Base-by-base conservation (phyloP, 2,329 filamentous ascomycete genomes). In the Cytospora mali region DNA sequence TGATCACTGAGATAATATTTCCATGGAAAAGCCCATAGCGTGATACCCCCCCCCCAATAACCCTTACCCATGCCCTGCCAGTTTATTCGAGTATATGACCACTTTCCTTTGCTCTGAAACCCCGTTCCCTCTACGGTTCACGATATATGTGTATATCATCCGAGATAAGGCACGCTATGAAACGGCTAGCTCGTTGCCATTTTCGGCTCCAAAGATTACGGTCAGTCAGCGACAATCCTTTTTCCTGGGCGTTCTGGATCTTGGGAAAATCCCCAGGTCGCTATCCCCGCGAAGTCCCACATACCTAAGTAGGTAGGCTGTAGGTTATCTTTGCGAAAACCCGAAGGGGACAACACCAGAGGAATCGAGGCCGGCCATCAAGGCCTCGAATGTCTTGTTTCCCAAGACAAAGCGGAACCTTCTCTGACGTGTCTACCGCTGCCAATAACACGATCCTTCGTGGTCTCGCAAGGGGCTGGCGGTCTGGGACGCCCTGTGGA, bases 401-500 rank as follows among this genome's bases (percentile, higher is more conserved):
- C n/a, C 7, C 39, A 21, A n/a, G 18, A 42, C n/a, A 42, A 42
- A 42, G 18, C 39, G 39, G 39, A 42, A 9, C 31, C 6, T 27
- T 14, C 31, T 35, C 49, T 52, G 49, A 59, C 33, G 49, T 59
- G 39, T 42, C 21, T 21, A 42, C 49, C 57, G n/a, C 57, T 33
- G 25, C 31, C 25, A 39, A 31, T 52, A n/a, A n/a, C n/a, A n/a
- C 35, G 49, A 31, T 18, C 57, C 33, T 39, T 18, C 33, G 25
- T 16, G 48, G n/a, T 21, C 39, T n/a, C 42, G 23, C 25, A 31
- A 58, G 23, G 56, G 35, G 56, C 56, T 46, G 57, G 50, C 57
- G 50, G 57, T 60, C 57, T 54, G 57, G 39, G 50, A 48, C 18
- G 39, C 13, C 16, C n/a, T 53, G 57, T 53, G 57, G 57, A 60